These are phyloP conservation scores for Polygonum aviculare DNA, from an alignment of 148 eudicot species.

Conservation along the genomic window DNA sequence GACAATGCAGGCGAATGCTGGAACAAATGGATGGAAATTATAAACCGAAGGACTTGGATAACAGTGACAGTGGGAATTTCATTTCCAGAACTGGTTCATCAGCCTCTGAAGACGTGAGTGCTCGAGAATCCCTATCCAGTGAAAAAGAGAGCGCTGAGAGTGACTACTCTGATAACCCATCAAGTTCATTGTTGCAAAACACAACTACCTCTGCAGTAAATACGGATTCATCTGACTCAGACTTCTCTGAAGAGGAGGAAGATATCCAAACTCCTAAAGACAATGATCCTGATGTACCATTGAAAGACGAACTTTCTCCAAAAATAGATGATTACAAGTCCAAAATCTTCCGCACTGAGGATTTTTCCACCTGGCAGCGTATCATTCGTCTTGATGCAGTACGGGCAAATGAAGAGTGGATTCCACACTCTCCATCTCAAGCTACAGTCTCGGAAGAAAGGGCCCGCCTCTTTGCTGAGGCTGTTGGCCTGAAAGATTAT, in stretches of 20 bases:
- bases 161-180: slow-evolving; percentile 32
- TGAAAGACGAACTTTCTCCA: slow-evolving; percentile 41
- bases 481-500: slow-evolving; percentile 74
- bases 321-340: slow-evolving; percentile 27
- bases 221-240: slow-evolving; percentile 69
- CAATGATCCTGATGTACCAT: slow-evolving; percentile 21
- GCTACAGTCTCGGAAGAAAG: slow-evolving; percentile 54
- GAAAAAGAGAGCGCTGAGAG: slow-evolving; percentile 41
- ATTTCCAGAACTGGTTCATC: slow-evolving; percentile 43
- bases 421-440: slow-evolving; percentile 46
- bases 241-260: slow-evolving; percentile 63
- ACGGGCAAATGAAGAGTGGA: slow-evolving; percentile 89
- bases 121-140: slow-evolving; percentile 76
- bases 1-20: slow-evolving; percentile 56
- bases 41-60: slow-evolving; percentile 29
- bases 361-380: slow-evolving; percentile 87
- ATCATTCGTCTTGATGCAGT: slow-evolving; percentile 90
- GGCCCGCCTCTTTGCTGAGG: slow-evolving; percentile 64
- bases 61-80: slow-evolving; percentile 26
- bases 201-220: slow-evolving; percentile 30
- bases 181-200: slow-evolving; percentile 26
- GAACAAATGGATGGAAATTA: slow-evolving; percentile 28
- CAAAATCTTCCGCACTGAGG: slow-evolving; percentile 38
- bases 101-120: slow-evolving; percentile 68
- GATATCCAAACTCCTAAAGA: slow-evolving; percentile 46